phyloP scores from a whole-genome alignment of 1,284 basidiomycete genomes.

The Heterobasidion parviporum region DNA sequence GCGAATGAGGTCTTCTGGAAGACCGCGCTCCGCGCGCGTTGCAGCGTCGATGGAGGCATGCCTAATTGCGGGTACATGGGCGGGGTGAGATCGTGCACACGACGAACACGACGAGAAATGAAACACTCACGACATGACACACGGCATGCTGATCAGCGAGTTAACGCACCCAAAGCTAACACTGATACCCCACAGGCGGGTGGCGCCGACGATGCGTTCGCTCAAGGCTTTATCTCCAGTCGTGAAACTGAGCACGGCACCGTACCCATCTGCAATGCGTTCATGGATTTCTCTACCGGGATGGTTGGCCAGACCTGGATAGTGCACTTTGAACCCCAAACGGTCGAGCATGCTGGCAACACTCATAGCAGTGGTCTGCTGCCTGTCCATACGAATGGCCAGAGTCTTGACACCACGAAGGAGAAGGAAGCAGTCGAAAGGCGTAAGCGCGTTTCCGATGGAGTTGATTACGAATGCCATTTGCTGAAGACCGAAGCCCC shows the following conservation, averaged over 20 bases:
- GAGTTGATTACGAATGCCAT: conserved; percentile 92
- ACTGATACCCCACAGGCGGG: conserved; percentile 94
- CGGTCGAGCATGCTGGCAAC: conserved; percentile 85
- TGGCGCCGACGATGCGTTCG: conserved; percentile 88
- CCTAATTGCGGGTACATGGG: conserved; percentile 29
- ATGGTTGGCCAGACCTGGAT: conserved; percentile 84
- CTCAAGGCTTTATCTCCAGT: conserved; percentile 89
- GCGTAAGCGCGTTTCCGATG: conserved; percentile 95
- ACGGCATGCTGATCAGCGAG: conserved; percentile 98
- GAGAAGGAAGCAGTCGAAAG: conserved; percentile 94
- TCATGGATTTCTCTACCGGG: conserved; percentile 85
- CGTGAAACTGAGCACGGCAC: conserved; percentile 92
- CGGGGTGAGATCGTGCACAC: conserved; percentile 2
- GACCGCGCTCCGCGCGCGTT: conserved; percentile 84
- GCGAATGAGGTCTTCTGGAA: conserved; percentile 97
- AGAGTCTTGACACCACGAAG: conserved; percentile 96
- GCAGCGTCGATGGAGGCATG: conserved; percentile 97
- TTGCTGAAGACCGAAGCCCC: conserved; percentile 37
- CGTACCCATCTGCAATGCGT: conserved; percentile 82
- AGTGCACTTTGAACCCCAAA: conserved; percentile 91
- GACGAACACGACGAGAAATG: conserved; percentile 4
- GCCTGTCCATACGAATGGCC: conserved; percentile 93
- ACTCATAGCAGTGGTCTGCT: conserved; percentile 76
- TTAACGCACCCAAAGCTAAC: conserved; percentile 99
- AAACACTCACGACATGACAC: conserved; percentile 90